A percentile compares a stretch with the other conserved stretches of the same genome.
phyloP scores from a whole-genome alignment of 1,284 basidiomycete species.

The Mrakiaceae sp. region DNA sequence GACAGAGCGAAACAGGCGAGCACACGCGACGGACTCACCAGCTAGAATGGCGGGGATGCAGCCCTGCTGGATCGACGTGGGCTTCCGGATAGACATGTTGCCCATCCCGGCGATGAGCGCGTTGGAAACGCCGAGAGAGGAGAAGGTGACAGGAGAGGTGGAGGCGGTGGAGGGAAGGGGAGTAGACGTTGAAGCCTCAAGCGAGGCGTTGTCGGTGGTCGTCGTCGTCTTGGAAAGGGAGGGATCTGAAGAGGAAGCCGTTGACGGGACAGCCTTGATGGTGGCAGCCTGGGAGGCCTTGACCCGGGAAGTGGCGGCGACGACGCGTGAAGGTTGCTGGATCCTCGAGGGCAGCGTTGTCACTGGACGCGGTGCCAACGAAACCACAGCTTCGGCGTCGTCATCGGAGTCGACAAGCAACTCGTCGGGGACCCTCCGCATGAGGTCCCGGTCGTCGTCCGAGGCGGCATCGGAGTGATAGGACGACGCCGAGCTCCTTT shows the following conservation, averaged over 20 bases:
- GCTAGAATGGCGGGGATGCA: constrained; percentile 79
- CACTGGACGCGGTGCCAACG: neutral
- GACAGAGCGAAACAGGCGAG: no score
- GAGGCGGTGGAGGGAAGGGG: constrained; percentile 41
- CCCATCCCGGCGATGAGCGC: constrained; percentile 58
- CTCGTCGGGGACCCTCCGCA: neutral
- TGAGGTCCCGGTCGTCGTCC: neutral
- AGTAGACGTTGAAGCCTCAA: constrained; percentile 34
- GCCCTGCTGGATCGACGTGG: constrained; percentile 80
- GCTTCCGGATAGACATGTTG: constrained; percentile 71
- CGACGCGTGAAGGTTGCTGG: constrained; percentile 5
- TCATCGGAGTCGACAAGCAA: neutral
- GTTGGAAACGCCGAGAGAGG: constrained; percentile 60
- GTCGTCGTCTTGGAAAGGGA: neutral
- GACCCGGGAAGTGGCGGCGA: neutral
- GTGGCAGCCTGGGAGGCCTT: neutral
- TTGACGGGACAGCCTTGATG: neutral
- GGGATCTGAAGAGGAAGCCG: neutral
- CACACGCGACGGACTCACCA: constrained; percentile 38
- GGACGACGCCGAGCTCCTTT: neutral
- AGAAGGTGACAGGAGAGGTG: constrained; percentile 48
- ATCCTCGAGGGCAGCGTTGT: constrained; percentile 11
- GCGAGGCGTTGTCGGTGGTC: neutral
- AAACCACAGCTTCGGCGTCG: neutral
- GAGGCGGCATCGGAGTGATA: neutral